Evolutionary conservation across 1,139 yeast genomes (phyloP).

Genomic region (Candida sp.): DNA sequence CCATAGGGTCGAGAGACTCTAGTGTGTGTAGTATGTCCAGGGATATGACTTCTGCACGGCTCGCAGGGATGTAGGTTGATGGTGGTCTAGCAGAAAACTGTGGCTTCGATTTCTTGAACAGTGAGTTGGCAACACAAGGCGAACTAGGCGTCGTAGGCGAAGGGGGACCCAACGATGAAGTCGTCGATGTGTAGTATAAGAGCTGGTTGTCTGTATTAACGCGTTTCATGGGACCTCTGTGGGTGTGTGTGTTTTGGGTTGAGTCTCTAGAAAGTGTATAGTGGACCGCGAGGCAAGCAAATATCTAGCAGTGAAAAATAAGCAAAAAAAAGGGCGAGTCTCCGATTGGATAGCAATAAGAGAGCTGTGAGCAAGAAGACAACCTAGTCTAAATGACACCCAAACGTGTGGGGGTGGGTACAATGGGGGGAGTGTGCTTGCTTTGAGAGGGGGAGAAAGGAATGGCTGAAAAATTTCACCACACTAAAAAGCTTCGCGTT

Average conservation of each 20-base stretch:
- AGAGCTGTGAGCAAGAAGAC: no score
- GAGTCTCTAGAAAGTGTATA: neutral
- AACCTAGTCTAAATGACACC: no score
- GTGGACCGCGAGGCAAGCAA: no score
- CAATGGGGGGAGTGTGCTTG: neutral
- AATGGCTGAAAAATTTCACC: neutral
- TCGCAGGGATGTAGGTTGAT: neutral
- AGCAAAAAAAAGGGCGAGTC: no score
- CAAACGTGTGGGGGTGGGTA: neutral
- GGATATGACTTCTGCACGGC: neutral
- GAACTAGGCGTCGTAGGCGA: neutral
- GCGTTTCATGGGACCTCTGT: neutral
- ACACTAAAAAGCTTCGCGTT: neutral
- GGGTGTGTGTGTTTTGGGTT: neutral
- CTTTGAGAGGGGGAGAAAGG: neutral
- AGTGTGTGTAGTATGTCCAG: neutral
- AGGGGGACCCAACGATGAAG: neutral
- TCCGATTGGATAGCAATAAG: no score
- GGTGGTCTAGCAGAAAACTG: neutral
- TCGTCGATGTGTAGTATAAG: neutral
- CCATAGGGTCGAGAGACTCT: slow-evolving; percentile 3
- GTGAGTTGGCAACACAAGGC: neutral
- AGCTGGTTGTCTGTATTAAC: neutral
- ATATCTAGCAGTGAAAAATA: no score
- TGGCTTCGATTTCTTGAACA: neutral